phyloP scores from a whole-genome alignment of 164 flowering plant species.

The Tetracentron sinense region DNA sequence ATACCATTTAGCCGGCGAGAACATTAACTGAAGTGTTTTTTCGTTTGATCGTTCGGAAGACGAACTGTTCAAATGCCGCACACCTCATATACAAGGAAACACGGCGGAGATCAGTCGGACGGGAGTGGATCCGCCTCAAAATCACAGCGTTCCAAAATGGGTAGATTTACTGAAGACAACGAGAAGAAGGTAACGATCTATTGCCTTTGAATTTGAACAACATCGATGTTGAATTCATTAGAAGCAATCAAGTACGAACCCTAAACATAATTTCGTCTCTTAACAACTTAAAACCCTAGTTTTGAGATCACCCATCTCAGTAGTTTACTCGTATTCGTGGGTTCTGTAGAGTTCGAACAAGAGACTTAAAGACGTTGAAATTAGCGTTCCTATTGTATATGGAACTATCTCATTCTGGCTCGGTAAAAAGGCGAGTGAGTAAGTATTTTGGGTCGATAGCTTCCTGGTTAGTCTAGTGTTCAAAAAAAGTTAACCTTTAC shows the following conservation, averaged over 20 bases:
- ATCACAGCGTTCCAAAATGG: conserved; percentile 40
- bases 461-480: background rate
- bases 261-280: background rate
- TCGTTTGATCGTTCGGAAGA: too few relatives aligned
- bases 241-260: background rate
- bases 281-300: conserved; percentile 5
- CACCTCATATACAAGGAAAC: conserved; percentile 28
- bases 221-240: background rate
- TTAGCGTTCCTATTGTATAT: conserved; percentile 68
- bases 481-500: too few relatives aligned
- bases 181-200: conserved; percentile 45
- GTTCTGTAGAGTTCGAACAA: conserved; percentile 37
- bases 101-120: conserved; percentile 37
- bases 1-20: too few relatives aligned
- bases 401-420: conserved; percentile 84
- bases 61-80: conserved; percentile 30
- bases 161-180: conserved; percentile 38
- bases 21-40: too few relatives aligned
- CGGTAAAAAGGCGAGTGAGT: conserved; percentile 87
- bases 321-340: background rate
- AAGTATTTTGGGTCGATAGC: conserved; percentile 28
- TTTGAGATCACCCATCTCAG: background rate
- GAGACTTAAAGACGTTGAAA: conserved; percentile 62
- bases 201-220: background rate
- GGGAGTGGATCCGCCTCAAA: conserved; percentile 31